Evolutionary conservation across 1,284 basidiomycete species (phyloP).

Genomic region (Ganoderma multipileum): DNA sequence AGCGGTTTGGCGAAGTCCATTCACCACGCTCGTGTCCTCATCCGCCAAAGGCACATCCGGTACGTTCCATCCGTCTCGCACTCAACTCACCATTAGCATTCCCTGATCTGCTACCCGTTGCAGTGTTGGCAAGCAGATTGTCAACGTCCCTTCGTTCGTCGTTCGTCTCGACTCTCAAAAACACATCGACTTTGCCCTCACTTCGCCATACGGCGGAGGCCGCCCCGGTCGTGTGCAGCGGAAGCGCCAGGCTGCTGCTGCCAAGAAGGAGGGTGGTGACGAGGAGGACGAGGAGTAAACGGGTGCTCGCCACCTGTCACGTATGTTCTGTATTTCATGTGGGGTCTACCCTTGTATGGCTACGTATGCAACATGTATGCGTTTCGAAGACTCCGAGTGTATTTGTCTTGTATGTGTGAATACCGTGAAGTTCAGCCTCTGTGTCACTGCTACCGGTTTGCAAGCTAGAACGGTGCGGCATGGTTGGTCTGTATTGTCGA

Average conservation of each 20-base stretch:
- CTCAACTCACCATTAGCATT: neutral
- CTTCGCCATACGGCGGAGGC: constrained; percentile 97
- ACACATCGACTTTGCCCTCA: constrained; percentile 99
- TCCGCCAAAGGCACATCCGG: constrained; percentile 97
- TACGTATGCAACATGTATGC: constrained; percentile 39
- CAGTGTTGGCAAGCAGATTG: constrained; percentile 98
- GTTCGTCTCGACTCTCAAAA: constrained; percentile 98
- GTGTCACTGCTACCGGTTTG: neutral
- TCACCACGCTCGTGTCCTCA: constrained; percentile 98
- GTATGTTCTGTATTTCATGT: constrained; percentile 40
- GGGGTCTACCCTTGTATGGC: constrained; percentile 39
- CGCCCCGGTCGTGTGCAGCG: constrained; percentile 98
- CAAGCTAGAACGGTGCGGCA: neutral
- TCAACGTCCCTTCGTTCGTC: constrained; percentile 99
- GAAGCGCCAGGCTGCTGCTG: constrained; percentile 95
- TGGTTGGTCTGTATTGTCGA: neutral
- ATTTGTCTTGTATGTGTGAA: neutral
- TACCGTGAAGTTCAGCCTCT: neutral
- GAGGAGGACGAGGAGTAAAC: constrained; percentile 90
- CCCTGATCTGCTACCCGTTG: neutral
- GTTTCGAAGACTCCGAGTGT: constrained; percentile 20
- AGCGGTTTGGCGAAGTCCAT: constrained; percentile 97
- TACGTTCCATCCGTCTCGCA: constrained; percentile 45
- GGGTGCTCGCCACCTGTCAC: constrained; percentile 27
- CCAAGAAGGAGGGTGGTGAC: constrained; percentile 90